A percentile compares a stretch with the other conserved stretches of the same genome.
Evolutionary conservation across 495 filamentous ascomycete genomes (phyloP).

Genomic region (Neurospora hispaniola): DNA sequence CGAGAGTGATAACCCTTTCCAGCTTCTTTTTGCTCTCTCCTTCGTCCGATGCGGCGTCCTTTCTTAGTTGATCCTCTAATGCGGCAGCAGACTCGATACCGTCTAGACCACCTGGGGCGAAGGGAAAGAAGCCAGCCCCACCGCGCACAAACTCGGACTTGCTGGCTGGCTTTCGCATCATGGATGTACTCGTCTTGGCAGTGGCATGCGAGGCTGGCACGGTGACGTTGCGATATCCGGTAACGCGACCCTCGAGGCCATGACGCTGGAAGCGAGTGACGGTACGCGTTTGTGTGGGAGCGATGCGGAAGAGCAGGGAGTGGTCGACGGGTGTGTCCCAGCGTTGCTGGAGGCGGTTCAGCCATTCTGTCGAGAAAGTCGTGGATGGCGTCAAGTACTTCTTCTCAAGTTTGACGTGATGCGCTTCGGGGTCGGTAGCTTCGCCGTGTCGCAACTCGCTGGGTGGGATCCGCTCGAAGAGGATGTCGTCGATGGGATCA

Average conservation of each 20-base stretch:
- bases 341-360: constrained; percentile 79
- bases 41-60: constrained; percentile 15
- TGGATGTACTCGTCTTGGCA: constrained; percentile 92
- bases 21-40: constrained; percentile 43
- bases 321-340: constrained; percentile 76
- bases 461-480: constrained; percentile 20
- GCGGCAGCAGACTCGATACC: constrained; percentile 72
- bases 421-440: constrained; percentile 45
- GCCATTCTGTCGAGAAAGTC: constrained; percentile 68
- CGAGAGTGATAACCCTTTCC: constrained; percentile 71
- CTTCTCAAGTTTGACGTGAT: constrained; percentile 60
- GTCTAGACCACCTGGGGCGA: constrained; percentile 86
- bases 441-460: constrained; percentile 17
- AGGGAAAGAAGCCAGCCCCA: constrained; percentile 90
- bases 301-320: constrained; percentile 70
- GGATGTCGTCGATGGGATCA: constrained; percentile 45
- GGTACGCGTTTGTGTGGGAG: constrained; percentile 84
- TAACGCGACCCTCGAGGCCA: constrained; percentile 86
- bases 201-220: constrained; percentile 82
- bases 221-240: constrained; percentile 89
- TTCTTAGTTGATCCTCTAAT: constrained; percentile 51
- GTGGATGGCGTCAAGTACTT: constrained; percentile 71
- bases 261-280: constrained; percentile 86
- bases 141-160: constrained; percentile 92
- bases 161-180: constrained; percentile 76